Evolutionary conservation across 164 flowering plant genomes (phyloP), one percentile per base, ranked within the genome.

Genomic region (Tetrastigma voinierianum): DNA sequence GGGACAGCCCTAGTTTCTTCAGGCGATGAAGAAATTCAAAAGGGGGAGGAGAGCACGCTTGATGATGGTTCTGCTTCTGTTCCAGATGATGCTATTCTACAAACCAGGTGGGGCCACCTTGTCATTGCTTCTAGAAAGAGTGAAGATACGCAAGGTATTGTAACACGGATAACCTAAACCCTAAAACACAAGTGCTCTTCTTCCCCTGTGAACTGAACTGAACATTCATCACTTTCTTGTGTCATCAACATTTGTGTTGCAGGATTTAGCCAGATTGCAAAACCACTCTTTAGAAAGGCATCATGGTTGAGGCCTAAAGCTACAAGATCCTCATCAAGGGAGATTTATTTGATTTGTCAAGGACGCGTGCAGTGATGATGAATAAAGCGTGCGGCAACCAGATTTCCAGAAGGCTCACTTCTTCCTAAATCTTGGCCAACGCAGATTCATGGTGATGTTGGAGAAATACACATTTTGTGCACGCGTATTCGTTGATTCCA

Each of bases 231-330:
- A 62, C 25, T 60, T 19, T 51, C 17, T 53, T 17, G 59, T 66
- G 9, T 4, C 12, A 51, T 46, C 1, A 12, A 66, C 62, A 51
- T 67, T 54, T 72, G 53, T 57, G 68, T 58, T 61, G 71, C 85
- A 95, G 98, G 87, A 57, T 79, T 92, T 62, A 64, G 65, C 71
- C n/a, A 73, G 62, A 74, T 88, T 8, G 90, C 91, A 87, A 95
- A 86, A 62, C 86, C 90, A 20, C 84, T 78, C 59, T 95, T 95
- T 76, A 81, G 61, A 61, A 92, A 89, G 78, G 78, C 90, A 25
- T 85, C 96, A 9, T 89, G 84, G 91, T 72, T 95, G 78, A 79
- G 99, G 81, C 99, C 99, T 24, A 95, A 95, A 79, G 99, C 98
- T 56, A 95, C 99, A 63, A 82, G 94, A 68, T 78, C 97, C 18